These are phyloP conservation scores for Erythrophleum fordii DNA, from an alignment of 306 rosid genomes.

Conservation along the genomic window DNA sequence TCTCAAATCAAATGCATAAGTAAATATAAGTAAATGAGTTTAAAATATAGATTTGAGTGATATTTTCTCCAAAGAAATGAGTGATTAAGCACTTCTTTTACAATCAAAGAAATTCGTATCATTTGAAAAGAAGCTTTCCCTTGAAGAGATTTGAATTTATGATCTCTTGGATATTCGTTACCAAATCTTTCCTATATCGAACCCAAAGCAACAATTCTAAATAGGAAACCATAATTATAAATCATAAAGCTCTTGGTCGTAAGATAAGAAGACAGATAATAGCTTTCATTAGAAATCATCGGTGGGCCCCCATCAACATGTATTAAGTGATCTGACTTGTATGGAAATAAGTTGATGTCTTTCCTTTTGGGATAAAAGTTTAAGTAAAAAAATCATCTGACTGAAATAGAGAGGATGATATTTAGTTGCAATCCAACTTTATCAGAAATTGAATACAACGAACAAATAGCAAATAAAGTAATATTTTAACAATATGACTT, in stretches of 20 bases:
- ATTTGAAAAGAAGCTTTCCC: not conserved
- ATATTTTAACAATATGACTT: not conserved
- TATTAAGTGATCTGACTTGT: not conserved
- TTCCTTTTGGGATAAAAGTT: not conserved
- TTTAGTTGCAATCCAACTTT: slow-evolving; percentile 9
- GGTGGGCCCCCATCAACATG: not conserved
- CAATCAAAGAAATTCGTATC: not conserved
- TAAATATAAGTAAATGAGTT: not conserved
- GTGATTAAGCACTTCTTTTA: not conserved
- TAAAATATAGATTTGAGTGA: not conserved
- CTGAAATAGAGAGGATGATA: not conserved
- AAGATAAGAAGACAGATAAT: not conserved
- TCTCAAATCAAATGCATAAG: slow-evolving; percentile 29
- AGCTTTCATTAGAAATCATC: not conserved
- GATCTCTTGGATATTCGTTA: not conserved
- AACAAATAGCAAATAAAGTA: slow-evolving; percentile 7
- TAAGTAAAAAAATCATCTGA: not conserved
- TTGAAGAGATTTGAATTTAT: not conserved
- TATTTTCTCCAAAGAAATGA: slow-evolving; percentile 25
- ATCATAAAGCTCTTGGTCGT: too few relatives aligned
- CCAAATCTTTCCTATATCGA: not conserved
- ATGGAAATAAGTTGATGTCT: not conserved
- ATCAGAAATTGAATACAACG: slow-evolving; percentile 9
- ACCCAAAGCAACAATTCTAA: not conserved
- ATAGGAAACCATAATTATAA: too few relatives aligned